phyloP scores from a whole-genome alignment of 2,329 filamentous ascomycete species.

The Aspergillus chevalieri region DNA sequence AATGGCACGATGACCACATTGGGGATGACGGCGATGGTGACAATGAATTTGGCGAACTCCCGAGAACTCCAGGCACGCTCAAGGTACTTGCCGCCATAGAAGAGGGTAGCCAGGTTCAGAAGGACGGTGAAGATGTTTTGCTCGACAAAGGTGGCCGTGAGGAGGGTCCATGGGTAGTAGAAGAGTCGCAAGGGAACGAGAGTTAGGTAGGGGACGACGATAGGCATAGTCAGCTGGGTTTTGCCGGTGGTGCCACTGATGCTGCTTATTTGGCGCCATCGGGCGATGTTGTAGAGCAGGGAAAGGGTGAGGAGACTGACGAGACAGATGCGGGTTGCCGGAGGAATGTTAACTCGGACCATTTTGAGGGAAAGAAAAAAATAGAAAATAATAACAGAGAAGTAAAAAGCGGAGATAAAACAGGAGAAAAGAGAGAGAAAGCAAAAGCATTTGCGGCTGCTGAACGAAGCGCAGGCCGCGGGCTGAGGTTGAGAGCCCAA shows the following conservation, averaged over 20 bases:
- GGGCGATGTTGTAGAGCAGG: conserved; percentile 63
- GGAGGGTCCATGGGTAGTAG: conserved; percentile 87
- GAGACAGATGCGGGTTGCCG: conserved; percentile 78
- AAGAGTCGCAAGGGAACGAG: conserved; percentile 78
- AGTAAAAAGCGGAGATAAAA: not conserved
- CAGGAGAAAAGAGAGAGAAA: not conserved
- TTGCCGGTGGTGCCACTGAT: conserved; percentile 51
- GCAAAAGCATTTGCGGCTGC: conserved; percentile 14
- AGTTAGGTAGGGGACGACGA: conserved; percentile 78
- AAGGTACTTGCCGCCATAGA: conserved; percentile 88
- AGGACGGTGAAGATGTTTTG: conserved; percentile 82
- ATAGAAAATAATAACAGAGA: not conserved
- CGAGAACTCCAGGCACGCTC: conserved; percentile 91
- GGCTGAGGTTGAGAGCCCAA: conserved; percentile 13
- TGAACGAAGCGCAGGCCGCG: conserved; percentile 13
- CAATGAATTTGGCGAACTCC: conserved; percentile 86
- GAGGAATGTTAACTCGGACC: conserved; percentile 86
- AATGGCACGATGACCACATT: conserved; percentile 69
- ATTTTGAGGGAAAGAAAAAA: conserved; percentile 43
- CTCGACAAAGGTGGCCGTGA: conserved; percentile 82
- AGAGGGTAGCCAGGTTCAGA: conserved; percentile 71
- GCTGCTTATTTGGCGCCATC: conserved; percentile 51
- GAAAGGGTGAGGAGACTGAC: conserved; percentile 70
- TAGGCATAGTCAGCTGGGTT: conserved; percentile 31
- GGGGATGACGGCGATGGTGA: conserved; percentile 70